Evolutionary conservation across 257 asterid species (phyloP), one percentile per base, ranked within the genome.

Genomic region (Prunella vulgaris): DNA sequence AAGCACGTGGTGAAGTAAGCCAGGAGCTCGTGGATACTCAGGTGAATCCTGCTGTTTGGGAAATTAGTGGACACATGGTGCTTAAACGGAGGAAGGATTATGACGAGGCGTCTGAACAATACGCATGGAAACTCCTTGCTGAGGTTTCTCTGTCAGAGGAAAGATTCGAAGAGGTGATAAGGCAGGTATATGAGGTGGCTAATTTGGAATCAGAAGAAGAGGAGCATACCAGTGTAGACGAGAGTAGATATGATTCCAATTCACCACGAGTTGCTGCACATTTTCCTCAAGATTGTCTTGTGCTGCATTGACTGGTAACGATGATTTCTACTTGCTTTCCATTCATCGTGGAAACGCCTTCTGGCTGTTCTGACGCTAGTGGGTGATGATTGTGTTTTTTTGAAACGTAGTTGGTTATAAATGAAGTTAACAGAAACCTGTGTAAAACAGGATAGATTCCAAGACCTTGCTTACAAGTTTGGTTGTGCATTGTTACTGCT

Each of bases 31-130:
- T 85, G 40, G 84, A 84, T 57, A 85, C 93, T 73, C 87, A 84
- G 76, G 93, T 87, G 76, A 90, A 90, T 60, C 96, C 95, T 0
- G 96, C 89, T 28, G 90, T 84, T 46, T 90, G 95, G 95, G 93
- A 89, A 79, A 85, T 89, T 15, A 81, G 89, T 60, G 96, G 96
- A 10, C 95, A 89, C 59, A 89, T 87, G 76, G 89, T 89, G 67
- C 86, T 85, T 3, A 87, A 89, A 71, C 75, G 84, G 71, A 82
- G 81, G 70, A 80, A 77, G 75, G 90, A 87, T 74, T 87, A 81
- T 25, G 78, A 81, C 0, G 82, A 85, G 57, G 95, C 95, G 21
- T 84, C 96, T 0, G 88, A 87, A 71, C 80, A 85, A 35, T 76
- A 67, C 17, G 86, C 89, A 3, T 83, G 83, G 87, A 84, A 72